A percentile compares a stretch with the other conserved stretches of the same genome.
Evolutionary conservation across 2,329 filamentous ascomycete species (phyloP).

Genomic region (Magnaporthales sp.): DNA sequence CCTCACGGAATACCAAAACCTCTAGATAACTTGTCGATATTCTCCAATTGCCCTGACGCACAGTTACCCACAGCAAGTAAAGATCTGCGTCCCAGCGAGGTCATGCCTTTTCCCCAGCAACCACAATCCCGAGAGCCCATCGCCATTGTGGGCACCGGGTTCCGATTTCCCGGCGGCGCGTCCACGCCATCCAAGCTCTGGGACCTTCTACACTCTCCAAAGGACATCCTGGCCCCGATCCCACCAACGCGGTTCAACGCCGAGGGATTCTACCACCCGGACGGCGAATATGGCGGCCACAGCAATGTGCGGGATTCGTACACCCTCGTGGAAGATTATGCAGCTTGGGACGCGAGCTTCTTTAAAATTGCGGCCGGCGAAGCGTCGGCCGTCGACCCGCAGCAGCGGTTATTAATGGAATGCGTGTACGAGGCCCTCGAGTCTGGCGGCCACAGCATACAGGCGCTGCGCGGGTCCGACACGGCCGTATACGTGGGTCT

Average conservation of each 20-base stretch:
- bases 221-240: slow-evolving; percentile 2
- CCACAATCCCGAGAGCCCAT: slow-evolving; percentile 7
- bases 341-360: slow-evolving; percentile 50
- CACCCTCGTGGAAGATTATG: slow-evolving; percentile 4
- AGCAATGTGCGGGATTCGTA: slow-evolving; percentile 11
- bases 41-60: too few relatives aligned
- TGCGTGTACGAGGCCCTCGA: slow-evolving; percentile 30
- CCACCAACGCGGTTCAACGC: background rate
- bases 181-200: slow-evolving; percentile 11
- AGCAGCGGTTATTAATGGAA: slow-evolving; percentile 27
- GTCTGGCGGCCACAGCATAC: slow-evolving; percentile 12
- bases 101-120: background rate
- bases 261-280: background rate
- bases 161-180: slow-evolving; percentile 10
- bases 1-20: too few relatives aligned
- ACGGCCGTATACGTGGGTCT: slow-evolving; percentile 21
- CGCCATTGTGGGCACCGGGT: slow-evolving; percentile 11
- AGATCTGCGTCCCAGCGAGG: too few relatives aligned
- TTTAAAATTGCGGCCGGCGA: slow-evolving; percentile 59
- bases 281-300: slow-evolving; percentile 11
- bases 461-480: slow-evolving; percentile 12
- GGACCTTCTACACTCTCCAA: slow-evolving; percentile 2
- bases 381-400: slow-evolving; percentile 27
- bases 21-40: too few relatives aligned
- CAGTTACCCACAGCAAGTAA: too few relatives aligned